These are phyloP conservation scores for Ascochyta clinopodiicola DNA, from an alignment of 2,329 filamentous ascomycete species.

Conservation along the genomic window DNA sequence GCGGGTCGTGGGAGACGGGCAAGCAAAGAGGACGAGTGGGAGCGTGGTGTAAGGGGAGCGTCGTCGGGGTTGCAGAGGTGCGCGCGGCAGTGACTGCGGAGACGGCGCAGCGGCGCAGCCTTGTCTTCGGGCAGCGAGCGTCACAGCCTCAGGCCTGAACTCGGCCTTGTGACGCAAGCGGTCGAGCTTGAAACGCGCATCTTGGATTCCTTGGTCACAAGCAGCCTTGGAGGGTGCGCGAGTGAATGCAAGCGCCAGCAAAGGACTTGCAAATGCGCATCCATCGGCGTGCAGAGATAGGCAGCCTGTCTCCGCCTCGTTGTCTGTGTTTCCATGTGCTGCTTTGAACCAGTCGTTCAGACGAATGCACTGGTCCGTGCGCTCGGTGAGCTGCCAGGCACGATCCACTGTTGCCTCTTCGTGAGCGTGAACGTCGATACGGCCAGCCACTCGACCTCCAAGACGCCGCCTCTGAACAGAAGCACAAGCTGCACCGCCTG, in stretches of 20 bases:
- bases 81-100: constrained; percentile 29
- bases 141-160: constrained; percentile 16
- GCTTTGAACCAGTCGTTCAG: not conserved
- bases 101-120: constrained; percentile 25
- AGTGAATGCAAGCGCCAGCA: not conserved
- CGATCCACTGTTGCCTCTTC: constrained; percentile 16
- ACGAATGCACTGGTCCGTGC: constrained; percentile 13
- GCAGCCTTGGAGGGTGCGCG: not conserved
- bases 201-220: not conserved
- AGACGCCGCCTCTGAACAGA: constrained; percentile 9
- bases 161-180: constrained; percentile 17
- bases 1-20: constrained; percentile 24
- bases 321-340: not conserved
- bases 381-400: constrained; percentile 5
- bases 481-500: constrained; percentile 5
- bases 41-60: constrained; percentile 10
- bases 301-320: not conserved
- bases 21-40: constrained; percentile 13
- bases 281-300: not conserved
- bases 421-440: not conserved
- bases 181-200: not conserved
- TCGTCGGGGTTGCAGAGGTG: not conserved
- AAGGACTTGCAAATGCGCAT: not conserved
- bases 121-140: constrained; percentile 23
- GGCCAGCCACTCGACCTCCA: not conserved